A percentile compares a stretch with the other conserved stretches of the same genome.
Evolutionary conservation across 768 basidiomycete species (phyloP).

Genomic region (Punctularia strigosozonata): DNA sequence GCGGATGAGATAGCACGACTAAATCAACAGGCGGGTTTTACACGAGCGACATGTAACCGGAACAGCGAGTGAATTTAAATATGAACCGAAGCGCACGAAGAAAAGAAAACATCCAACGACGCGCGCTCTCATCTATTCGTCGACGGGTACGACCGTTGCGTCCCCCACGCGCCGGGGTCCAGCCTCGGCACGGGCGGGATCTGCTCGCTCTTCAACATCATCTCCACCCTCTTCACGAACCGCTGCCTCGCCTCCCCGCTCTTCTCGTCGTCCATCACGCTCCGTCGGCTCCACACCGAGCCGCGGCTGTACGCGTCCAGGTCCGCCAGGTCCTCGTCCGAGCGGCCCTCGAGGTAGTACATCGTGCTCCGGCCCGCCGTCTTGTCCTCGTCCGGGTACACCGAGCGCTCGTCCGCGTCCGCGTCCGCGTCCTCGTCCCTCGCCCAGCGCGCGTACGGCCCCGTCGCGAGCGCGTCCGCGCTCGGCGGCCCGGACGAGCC

Average conservation of each 20-base stretch:
- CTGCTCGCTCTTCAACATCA: constrained; percentile 30
- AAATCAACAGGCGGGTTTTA: too few species aligned
- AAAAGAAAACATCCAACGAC: too few species aligned
- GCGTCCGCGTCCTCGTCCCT: constrained; percentile 4
- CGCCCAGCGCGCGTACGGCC: neutral
- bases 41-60: too few species aligned
- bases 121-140: too few species aligned
- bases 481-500: constrained; percentile 7
- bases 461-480: neutral
- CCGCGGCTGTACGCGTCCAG: constrained; percentile 28
- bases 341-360: constrained; percentile 13
- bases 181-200: constrained; percentile 33
- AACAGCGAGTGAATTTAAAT: too few species aligned
- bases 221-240: constrained; percentile 40
- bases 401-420: constrained; percentile 14
- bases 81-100: too few species aligned
- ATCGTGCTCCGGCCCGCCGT: constrained; percentile 14
- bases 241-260: constrained; percentile 36
- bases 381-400: constrained; percentile 16
- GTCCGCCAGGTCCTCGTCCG: too few species aligned
- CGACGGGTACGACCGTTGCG: too few species aligned
- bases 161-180: constrained; percentile 1
- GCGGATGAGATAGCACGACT: too few species aligned
- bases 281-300: constrained; percentile 38
- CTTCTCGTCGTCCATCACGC: constrained; percentile 40